Evolutionary conservation across 108 stramenopile genomes (phyloP), one percentile per base, ranked within the genome.

Genomic region (Ochromonas danica): DNA sequence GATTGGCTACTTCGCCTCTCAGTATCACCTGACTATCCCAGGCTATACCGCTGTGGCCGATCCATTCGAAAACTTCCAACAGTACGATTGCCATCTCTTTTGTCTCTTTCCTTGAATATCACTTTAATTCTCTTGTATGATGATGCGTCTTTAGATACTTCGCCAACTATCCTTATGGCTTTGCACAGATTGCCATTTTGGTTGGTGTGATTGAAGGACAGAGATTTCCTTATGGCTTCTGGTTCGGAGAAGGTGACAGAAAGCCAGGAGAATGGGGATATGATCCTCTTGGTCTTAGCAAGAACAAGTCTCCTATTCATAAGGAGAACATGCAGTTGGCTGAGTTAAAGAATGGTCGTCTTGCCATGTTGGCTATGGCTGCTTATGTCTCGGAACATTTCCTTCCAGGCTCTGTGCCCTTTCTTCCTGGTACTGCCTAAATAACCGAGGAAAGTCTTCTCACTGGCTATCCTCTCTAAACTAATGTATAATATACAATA

Each of bases 301-400:
- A 51, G 22, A 22, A 22, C 6, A 51, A 51, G 22, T 14, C 14
- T 51, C 45, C 6, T 14, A 22, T 14, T 14, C 14, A 14, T 51
- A 51, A 51, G 71, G 88, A 90, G 70, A 87, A 91, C 22, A 91
- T 95, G 81, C 84, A 91, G 78, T 79, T 92, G 85, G 89, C 91
- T 91, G 96, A 96, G 90, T 85, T 96, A 35, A 94, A 93, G 91
- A 94, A 94, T 77, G 94, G 81, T 62, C 91, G 94, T 79, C 83
- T 93, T 81, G 94, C 96, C 41, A 96, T 96, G 94, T 88, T 97
- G 80, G 94, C 92, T 43, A 88, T 95, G 67, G 94, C 94, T 38
- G 89, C 85, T 51, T 92, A 89, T 78, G 80, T 92, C 36, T 86
- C 93, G 40, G 89, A 90, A 77, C 91, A 93, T 85, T 90, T 90